phyloP scores from a whole-genome alignment of 2,329 filamentous ascomycete species.

The Onygena corvina region DNA sequence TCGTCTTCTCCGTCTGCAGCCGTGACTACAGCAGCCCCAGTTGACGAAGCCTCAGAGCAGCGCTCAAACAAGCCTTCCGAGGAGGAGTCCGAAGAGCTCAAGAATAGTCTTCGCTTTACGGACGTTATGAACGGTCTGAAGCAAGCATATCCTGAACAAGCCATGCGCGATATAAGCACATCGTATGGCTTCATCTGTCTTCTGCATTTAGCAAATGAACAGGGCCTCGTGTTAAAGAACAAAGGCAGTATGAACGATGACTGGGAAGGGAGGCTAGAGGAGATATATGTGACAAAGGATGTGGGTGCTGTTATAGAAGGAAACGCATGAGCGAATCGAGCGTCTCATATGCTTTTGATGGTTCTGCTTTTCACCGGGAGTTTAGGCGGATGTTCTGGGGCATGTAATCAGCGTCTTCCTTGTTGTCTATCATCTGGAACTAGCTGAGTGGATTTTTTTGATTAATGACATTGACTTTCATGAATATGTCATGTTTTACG shows the following conservation, averaged over 20 bases:
- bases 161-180: constrained; percentile 89
- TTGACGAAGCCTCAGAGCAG: background rate
- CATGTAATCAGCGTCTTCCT: too few species aligned
- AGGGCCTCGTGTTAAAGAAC: constrained; percentile 66
- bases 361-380: background rate
- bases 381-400: background rate
- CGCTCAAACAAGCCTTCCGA: constrained; percentile 16
- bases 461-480: too few species aligned
- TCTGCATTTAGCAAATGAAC: constrained; percentile 83
- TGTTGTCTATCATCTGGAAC: too few species aligned
- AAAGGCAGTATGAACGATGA: constrained; percentile 24
- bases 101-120: constrained; percentile 65
- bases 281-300: constrained; percentile 35
- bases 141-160: constrained; percentile 68
- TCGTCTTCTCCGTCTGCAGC: constrained; percentile 15
- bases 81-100: constrained; percentile 25
- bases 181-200: constrained; percentile 87
- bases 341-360: background rate
- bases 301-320: constrained; percentile 24
- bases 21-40: constrained; percentile 8
- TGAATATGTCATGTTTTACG: too few species aligned
- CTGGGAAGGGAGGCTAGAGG: constrained; percentile 27
- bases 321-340: constrained; percentile 7
- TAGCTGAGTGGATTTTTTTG: too few species aligned
- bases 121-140: constrained; percentile 82